Evolutionary conservation across 345 rosid genomes (phyloP), one percentile per base, ranked within the genome.

Genomic region (Rhodamnia argentea): DNA sequence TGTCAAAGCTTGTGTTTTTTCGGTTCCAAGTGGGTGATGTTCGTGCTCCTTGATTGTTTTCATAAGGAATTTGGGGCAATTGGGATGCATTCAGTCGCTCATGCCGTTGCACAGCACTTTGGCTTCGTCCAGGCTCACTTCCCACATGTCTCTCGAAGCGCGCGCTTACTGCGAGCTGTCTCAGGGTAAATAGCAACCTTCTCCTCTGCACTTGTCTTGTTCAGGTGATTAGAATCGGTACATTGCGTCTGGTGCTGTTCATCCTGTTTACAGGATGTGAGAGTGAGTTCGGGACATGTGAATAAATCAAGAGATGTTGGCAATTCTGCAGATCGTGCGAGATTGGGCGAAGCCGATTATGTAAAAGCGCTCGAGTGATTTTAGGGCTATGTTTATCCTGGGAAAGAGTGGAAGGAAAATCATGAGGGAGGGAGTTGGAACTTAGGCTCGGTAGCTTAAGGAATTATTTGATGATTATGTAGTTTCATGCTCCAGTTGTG

Each of bases 131-230:
- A 27, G 85, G 32, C 89, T 88, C 82, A 83, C 86, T 13, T 87
- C 89, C 44, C 89, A 87, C 84, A 84, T 89, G 50, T 84, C 91
- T 4, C 85, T 82, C 58, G 86, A 82, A 16, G 88, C 87, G 83
- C 91, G 91, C 27, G 85, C 88, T 50, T 89, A 60, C 27, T 86
- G 88, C 86, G 91, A 89, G 86, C 32, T 89, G 82, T 87, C 91
- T 85, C 91, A 87, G 55, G 91, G 91, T 89, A 85, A 75, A 2
- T 52, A 5, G 10, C 54, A 13, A 51, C 84, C 47, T 47, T 51
- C 20, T 52, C 8, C 22, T 52, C 53, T 4, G 84, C n/a, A 22
- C 42, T 13, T 82, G 55, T 50, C 76, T 70, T 70, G 40, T 70
- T 70, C 26, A 20, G 58, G 58, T 55, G 24, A 55, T 70, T 70